Evolutionary conservation across 305 asterid genomes (phyloP), one percentile per base, ranked within the genome.

Genomic region (Nicotiana rustica): DNA sequence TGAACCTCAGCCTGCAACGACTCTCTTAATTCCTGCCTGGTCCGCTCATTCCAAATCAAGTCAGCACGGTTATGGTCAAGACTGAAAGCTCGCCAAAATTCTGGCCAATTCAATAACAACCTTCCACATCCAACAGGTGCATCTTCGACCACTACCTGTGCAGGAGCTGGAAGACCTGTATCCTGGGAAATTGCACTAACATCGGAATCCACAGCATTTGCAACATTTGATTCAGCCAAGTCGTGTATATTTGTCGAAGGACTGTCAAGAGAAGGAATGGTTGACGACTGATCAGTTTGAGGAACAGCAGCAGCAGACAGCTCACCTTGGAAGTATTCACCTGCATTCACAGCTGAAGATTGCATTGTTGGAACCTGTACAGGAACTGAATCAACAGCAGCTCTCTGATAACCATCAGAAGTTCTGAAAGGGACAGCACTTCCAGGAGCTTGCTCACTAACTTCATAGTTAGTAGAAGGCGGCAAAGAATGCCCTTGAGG

Each of bases 41-140:
- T 97, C 55, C 98, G 97, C 94, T 97, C 99, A 85, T 97, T 97
- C 98, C 98, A 97, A 81, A 97, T 92, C 92, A 97, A 90, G 90
- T 97, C 99, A 33, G 99, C 98, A 47, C 99, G 98, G 85, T 92
- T 97, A 84, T 95, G 99, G 89, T 97, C 98, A 83, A 97, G 97
- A 81, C 94, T 89, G 85, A 97, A 97, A 83, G 98, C 98, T 86
- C 96, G 89, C 99, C 99, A 97, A 84, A 97, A 95, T 86, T 94
- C 98, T 83, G 93, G 92, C 99, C 99, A 97, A 86, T 97, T 97
- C 89, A 97, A 90, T 68, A 97, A 93, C 88, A 97, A 90, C 85
- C 96, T 90, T 85, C 99, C 99, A 85, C 98, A 97, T 71, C 99
- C 99, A 76, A 97, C 99, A 85, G 86, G 86, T 71, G 97, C 95